Base-by-base conservation (phyloP, 1,284 basidiomycete genomes). In the Naganishia cerealis region DNA sequence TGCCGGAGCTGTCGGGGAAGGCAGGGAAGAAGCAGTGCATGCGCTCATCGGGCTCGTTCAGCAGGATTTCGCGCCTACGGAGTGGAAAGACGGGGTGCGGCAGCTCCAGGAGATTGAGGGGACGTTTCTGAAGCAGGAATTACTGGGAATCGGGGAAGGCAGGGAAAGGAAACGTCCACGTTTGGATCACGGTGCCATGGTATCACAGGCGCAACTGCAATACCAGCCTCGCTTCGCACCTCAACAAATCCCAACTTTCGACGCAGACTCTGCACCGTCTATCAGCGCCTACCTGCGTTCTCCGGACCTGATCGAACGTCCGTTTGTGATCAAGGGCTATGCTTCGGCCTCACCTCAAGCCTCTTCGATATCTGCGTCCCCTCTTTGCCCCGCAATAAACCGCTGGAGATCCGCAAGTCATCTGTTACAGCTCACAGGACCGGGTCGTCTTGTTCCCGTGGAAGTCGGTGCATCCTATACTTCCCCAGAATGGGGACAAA, bases 381-480 rank as follows among this genome's bases (percentile, higher is more conserved):
- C 90, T 68, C 81, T 81, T 15, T 84, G 87, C 65, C 85, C 73
- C 0, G 74, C 77, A 1, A 39, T 78, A 16, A 61, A 84, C 56
- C 83, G 84, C 9, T 95, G 93, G 94, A 70, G 77, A n/a, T 87
- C 85, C 36, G 78, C 83, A 10, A 76, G 81, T 0, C 95, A 96
- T 76, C 84, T 97, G 0, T 83, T 84, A 26, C 79, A 82, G 6
- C 79, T 85, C 1, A 86, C 87, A 1, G 94, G 94, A 10, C 86
- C 85, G 39, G 92, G 90, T 3, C 85, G 95, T 16, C 80, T 92
- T 9, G 90, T 98, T 0, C 95, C 95, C 5, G 87, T 98, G 12
- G 95, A 99, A 79, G 82, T 95, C 33, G 95, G 95, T 3, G 78
- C 81, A 55, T 89, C 93, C 75, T 99, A 99, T 78, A 86, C 91